These are phyloP conservation scores for Balamuthia mandrillaris DNA, from an alignment of 208 protist genomes.

Conservation along the genomic window DNA sequence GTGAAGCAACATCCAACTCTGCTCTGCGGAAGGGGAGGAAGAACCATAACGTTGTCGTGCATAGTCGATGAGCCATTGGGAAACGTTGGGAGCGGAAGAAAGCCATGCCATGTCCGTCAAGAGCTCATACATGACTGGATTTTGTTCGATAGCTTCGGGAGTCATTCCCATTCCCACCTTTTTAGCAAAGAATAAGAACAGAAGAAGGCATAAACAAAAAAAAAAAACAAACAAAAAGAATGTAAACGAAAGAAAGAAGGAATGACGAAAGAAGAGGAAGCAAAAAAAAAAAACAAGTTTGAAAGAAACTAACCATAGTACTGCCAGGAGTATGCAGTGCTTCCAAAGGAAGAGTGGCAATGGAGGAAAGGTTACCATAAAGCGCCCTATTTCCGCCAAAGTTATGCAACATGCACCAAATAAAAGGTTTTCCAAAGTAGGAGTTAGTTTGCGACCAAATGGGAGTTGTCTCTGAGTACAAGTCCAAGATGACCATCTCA, in stretches of 20 bases:
- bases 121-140: constrained; percentile 65
- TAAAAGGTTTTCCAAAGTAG: constrained; percentile 72
- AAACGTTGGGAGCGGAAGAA: background rate
- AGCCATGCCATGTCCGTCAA: constrained; percentile 66
- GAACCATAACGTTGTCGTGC: constrained; percentile 41
- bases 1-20: background rate
- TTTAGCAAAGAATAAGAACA: background rate
- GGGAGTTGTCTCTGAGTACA: constrained; percentile 59
- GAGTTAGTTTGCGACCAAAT: constrained; percentile 44
- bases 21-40: background rate
- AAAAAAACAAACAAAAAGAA: no score
- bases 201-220: no score
- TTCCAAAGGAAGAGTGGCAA: constrained; percentile 38
- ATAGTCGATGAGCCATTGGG: constrained; percentile 47
- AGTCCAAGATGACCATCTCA: constrained; percentile 67
- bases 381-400: constrained; percentile 67
- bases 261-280: no score
- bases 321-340: background rate
- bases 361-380: constrained; percentile 51
- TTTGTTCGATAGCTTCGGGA: constrained; percentile 69
- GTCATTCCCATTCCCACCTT: constrained; percentile 64
- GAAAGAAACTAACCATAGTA: constrained; percentile 56
- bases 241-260: no score
- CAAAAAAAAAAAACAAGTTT: no score
- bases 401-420: constrained; percentile 76